phyloP scores from a whole-genome alignment of 768 basidiomycete species.

The Suillus decipiens region DNA sequence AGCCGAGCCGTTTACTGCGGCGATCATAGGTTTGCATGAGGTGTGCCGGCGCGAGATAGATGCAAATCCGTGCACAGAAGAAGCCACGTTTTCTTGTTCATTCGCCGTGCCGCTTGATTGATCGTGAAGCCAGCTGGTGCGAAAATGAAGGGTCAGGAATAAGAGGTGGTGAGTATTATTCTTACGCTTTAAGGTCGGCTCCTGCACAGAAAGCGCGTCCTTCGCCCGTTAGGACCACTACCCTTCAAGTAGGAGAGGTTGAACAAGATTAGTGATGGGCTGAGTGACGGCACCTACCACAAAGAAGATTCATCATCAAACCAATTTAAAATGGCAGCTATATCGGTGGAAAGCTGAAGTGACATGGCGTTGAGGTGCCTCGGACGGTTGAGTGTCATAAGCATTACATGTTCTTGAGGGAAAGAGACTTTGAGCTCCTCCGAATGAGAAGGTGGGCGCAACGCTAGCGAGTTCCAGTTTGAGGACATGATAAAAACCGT shows the following conservation, averaged over 20 bases:
- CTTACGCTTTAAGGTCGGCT: constrained; percentile 74
- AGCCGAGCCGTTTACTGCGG: constrained; percentile 77
- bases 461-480: neutral
- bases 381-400: constrained; percentile 68
- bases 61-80: constrained; percentile 63
- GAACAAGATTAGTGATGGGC: neutral
- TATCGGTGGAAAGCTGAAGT: constrained; percentile 53
- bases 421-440: constrained; percentile 41
- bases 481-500: constrained; percentile 6
- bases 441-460: constrained; percentile 33
- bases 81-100: constrained; percentile 44
- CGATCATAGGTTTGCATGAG: constrained; percentile 73
- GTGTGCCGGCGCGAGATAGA: constrained; percentile 66
- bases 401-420: constrained; percentile 52
- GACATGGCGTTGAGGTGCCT: constrained; percentile 74
- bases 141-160: neutral
- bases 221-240: constrained; percentile 70
- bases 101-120: constrained; percentile 45
- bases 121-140: constrained; percentile 57
- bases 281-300: constrained; percentile 52
- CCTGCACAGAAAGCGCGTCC: constrained; percentile 80
- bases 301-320: constrained; percentile 70
- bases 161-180: neutral
- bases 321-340: constrained; percentile 61
- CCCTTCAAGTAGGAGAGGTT: constrained; percentile 45